A percentile compares a stretch with the other conserved stretches of the same genome.
These are phyloP conservation scores for Larix sibirica DNA, from an alignment of 83 land plant species.

Conservation along the genomic window DNA sequence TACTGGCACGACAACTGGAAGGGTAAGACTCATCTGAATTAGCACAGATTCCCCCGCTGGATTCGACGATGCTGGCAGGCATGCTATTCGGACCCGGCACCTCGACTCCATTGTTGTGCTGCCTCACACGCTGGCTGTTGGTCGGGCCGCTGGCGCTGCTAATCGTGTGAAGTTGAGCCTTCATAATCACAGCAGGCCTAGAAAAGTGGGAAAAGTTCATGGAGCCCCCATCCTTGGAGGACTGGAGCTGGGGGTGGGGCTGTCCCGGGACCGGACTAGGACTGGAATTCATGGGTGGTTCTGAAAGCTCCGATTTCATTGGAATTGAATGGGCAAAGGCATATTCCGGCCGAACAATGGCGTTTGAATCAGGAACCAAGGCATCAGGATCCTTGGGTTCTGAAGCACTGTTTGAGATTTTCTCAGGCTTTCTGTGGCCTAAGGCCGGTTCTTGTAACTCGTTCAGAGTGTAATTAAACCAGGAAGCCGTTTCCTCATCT, in stretches of 20 bases:
- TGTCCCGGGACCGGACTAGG: neutral
- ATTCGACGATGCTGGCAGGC: neutral
- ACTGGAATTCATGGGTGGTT: neutral
- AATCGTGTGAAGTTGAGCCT: neutral
- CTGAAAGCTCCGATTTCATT: neutral
- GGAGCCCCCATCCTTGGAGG: neutral
- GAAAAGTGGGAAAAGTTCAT: slow-evolving; percentile 8
- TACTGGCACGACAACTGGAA: neutral
- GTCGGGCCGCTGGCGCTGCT: slow-evolving; percentile 1
- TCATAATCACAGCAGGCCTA: neutral
- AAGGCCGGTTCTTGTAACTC: too few relatives aligned
- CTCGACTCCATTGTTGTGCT: neutral
- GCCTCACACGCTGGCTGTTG: neutral
- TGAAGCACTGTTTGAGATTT: too few relatives aligned
- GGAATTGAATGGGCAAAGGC: neutral
- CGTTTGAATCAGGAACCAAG: neutral
- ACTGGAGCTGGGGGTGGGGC: neutral
- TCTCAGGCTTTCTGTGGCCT: too few relatives aligned
- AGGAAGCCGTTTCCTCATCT: slow-evolving; percentile 1
- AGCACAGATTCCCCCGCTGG: neutral
- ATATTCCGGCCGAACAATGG: too few relatives aligned
- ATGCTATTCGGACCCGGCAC: neutral
- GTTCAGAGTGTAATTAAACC: neutral
- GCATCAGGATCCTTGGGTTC: neutral
- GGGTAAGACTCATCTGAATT: neutral